Conservation (phyloP, 495 filamentous ascomycete species). For the Penicillium argentinense region DNA sequence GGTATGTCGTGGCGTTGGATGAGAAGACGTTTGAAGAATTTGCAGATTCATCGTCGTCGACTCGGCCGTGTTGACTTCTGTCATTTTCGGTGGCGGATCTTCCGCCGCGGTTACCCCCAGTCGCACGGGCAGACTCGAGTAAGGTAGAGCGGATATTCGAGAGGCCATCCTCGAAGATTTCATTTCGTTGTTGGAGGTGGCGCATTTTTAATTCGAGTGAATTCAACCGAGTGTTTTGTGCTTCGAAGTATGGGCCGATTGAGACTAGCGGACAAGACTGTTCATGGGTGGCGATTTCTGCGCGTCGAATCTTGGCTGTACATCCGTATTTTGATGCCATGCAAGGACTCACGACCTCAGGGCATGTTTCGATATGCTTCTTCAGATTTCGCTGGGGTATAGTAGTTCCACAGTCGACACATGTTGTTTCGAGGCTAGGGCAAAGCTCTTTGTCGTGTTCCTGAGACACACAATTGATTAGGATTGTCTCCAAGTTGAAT, state of each 20-base stretch:
- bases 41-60: conserved; percentile 16
- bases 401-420: conserved; percentile 52
- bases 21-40: conserved; percentile 28
- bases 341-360: conserved; percentile 54
- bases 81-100: conserved; percentile 2
- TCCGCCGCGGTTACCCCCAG: background rate
- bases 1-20: conserved; percentile 52
- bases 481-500: too few species aligned
- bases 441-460: conserved; percentile 53
- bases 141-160: conserved; percentile 46
- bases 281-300: conserved; percentile 51
- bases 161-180: conserved; percentile 57
- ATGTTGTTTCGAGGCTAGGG: conserved; percentile 47
- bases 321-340: conserved; percentile 59
- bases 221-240: conserved; percentile 56
- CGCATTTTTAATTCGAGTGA: conserved; percentile 57
- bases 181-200: conserved; percentile 56
- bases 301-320: conserved; percentile 47
- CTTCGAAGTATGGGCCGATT: conserved; percentile 58
- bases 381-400: conserved; percentile 49
- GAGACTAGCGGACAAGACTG: conserved; percentile 56
- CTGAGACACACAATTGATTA: too few species aligned
- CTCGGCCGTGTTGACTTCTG: conserved; percentile 2
- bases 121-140: conserved; percentile 33
- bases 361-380: conserved; percentile 52